These are phyloP conservation scores for Annulohypoxylon maeteangense DNA, from an alignment of 495 filamentous ascomycete species.

Conservation along the genomic window DNA sequence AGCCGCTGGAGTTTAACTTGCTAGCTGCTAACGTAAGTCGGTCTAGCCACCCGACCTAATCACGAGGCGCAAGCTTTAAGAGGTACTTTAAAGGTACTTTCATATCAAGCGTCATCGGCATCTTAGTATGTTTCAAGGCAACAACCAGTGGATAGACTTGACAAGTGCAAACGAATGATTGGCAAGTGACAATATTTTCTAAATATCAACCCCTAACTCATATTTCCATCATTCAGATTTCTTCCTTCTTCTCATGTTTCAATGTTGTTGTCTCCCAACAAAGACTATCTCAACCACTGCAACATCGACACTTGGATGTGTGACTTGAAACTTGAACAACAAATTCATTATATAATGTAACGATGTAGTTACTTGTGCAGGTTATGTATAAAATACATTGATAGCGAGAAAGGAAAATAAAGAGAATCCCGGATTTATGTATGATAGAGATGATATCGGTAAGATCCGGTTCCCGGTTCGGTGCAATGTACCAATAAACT, in stretches of 20 bases:
- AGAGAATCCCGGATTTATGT: background rate
- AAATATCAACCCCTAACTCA: background rate
- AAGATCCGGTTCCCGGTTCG: slow-evolving; percentile 24
- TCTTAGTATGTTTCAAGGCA: background rate
- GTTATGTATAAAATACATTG: background rate
- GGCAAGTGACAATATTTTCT: slow-evolving; percentile 7
- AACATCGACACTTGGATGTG: background rate
- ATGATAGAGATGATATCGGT: slow-evolving; percentile 20
- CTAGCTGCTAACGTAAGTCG: slow-evolving; percentile 42
- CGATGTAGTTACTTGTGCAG: background rate
- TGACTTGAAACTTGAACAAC: slow-evolving; percentile 1
- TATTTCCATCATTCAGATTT: background rate
- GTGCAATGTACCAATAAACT: slow-evolving; percentile 17
- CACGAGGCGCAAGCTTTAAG: slow-evolving; percentile 33
- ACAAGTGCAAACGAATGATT: slow-evolving; percentile 1
- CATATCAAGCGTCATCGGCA: background rate
- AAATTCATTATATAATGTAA: background rate
- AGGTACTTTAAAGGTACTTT: slow-evolving; percentile 12
- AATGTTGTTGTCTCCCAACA: background rate
- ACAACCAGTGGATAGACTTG: background rate
- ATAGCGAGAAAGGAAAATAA: background rate
- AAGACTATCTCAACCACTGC: background rate
- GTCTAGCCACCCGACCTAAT: slow-evolving; percentile 44
- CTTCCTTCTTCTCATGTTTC: background rate
- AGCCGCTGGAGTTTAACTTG: slow-evolving; percentile 13